Percentiles rank a stretch among this genome's conserved stretches.
Evolutionary conservation across 768 basidiomycete species (phyloP).

Genomic region (Russula abietina): DNA sequence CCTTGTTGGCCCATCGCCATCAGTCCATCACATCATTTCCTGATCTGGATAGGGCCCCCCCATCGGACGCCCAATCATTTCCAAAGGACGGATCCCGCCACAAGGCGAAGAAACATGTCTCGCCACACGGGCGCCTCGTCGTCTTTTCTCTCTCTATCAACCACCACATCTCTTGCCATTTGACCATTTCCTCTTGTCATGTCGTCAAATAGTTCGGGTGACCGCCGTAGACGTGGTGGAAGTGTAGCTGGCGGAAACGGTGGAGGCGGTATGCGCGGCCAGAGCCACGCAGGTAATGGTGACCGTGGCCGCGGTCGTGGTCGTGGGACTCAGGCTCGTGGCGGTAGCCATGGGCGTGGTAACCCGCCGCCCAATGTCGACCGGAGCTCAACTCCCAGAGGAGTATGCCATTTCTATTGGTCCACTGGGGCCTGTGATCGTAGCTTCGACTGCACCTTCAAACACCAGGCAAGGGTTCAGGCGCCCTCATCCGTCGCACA

Average conservation of each 20-base stretch:
- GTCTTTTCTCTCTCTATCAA: neutral
- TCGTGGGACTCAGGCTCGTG: too few relatives aligned
- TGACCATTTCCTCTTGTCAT: neutral
- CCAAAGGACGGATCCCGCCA: neutral
- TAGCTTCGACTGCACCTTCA: constrained; percentile 29
- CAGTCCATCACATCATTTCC: neutral
- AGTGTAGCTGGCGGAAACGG: neutral
- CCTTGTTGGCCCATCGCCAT: neutral
- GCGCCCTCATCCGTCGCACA: neutral
- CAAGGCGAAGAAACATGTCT: neutral
- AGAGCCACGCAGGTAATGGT: constrained; percentile 1
- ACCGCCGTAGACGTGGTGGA: constrained; percentile 6
- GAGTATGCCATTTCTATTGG: constrained; percentile 31
- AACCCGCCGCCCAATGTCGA: constrained; percentile 5
- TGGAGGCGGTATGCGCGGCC: neutral
- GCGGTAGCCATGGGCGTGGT: constrained; percentile 20
- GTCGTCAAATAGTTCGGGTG: constrained; percentile 5
- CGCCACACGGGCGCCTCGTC: constrained; percentile 8
- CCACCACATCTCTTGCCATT: neutral
- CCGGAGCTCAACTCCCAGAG: constrained; percentile 21
- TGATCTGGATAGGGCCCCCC: neutral
- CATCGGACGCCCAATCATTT: neutral
- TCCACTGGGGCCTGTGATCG: constrained; percentile 28
- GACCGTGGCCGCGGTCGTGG: neutral
- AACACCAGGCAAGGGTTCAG: constrained; percentile 24